Base-by-base conservation (phyloP, 2,329 filamentous ascomycete species). In the Huntiella abstrusa region DNA sequence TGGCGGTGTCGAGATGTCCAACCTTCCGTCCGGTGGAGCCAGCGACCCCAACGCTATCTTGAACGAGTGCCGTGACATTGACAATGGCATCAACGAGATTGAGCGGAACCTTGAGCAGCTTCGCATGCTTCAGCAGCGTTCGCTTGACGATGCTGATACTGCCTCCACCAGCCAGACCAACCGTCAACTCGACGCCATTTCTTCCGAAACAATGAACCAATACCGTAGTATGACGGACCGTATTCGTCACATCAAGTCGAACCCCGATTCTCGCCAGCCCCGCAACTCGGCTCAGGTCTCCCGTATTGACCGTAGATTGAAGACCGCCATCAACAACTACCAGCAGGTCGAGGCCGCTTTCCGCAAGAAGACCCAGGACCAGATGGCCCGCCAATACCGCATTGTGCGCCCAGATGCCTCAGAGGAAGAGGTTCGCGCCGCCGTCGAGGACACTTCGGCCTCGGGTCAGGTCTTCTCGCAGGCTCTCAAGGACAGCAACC, bases 301-400 rank as follows among this genome's bases (percentile, higher is more conserved):
- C 55, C 78, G 79, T 49, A 75, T 91, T 40, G 83, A 92, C 60
- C 74, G 81, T 45, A 74, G 80, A 48, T 70, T 95, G 54, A 87
- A 88, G 66, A 67, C 71, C 39, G 83, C 83, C 50, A 88, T 94
- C 60, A 75, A 83, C 54, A 67, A 76, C 51, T 95, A 87, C 67
- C 84, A 91, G 62, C 71, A 76, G 53, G 69, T 84, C 47, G 87
- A 96, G 62, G 75, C 75, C 1, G 71, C 78, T 16, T 94, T 87
- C 70, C 75, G 81, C 58, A 81, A 82, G 62, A 78, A 80, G 54
- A 76, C 84, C 32, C 73, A 83, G 59, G 81, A 85, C 43, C 84
- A 92, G 62, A 83, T 92, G 65, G 81, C 78, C 53, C 75, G 91
- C 47, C 86, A 95, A 60, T 94, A 92, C 64, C 75, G 82, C 49